Base-by-base conservation (phyloP, 2,329 filamentous ascomycete species). In the Penicillium glabrum region DNA sequence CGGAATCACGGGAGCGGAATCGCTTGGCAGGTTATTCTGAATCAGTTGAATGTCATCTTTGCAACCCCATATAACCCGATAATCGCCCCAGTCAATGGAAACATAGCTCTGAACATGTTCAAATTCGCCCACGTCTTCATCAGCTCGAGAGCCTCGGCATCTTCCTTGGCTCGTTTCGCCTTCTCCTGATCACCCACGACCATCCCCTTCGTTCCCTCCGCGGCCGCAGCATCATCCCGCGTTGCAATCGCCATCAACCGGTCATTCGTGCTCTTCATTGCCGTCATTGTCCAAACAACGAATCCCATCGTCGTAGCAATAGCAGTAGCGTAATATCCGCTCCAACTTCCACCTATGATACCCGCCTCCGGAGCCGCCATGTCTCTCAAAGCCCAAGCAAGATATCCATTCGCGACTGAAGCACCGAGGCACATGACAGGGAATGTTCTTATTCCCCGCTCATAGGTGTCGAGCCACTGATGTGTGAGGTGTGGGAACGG, bases 391-490 rank as follows among this genome's bases (percentile, higher is more conserved):
- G 46, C 53, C 58, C 70, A 71, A n/a, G 67, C 64, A 3, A 75
- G 69, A 52, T 77, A 79, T 35, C 65, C 63, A 56, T 86, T 78
- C 0, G 82, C 80, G 0, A 84, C 81, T 10, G 82, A 55, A 39
- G 86, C 83, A 0, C 79, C 79, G 7, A 80, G 79, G 4, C 69
- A 70, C 48, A 85, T 72, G 57, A 84, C 80, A 3, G 83, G 75
- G 2, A 76, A 74, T 16, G 85, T 79, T 3, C 77, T 80, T 10
- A 82, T 78, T 14, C 85, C 85, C 1, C 86, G 76, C 58, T 85
- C 51, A 58, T 70, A 73, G 31, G 64, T 49, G 44, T 66, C 53
- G 26, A 64, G 54, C 68, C 69, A 73, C 59, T 73, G 69, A 37
- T 65, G 67, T 19, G 67, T 63, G 23, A 73, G 51, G 53, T 71